Base-by-base conservation (phyloP, 257 asterid species). In the Thymus mandschuricus region DNA sequence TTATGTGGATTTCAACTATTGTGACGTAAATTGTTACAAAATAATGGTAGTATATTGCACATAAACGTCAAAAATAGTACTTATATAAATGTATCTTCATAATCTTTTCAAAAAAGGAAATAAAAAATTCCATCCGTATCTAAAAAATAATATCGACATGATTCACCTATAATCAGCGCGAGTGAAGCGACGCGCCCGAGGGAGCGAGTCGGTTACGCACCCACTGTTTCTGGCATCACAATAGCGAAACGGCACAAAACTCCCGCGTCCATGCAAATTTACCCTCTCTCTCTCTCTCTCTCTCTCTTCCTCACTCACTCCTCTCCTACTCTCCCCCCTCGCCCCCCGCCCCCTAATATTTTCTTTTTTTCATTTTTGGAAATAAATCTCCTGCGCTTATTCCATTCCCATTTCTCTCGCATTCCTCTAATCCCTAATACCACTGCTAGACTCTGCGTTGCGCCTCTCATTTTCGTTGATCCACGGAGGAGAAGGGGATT, bases 251-350 rank as follows among this genome's bases (percentile, higher is more conserved):
- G 84, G 80, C 85, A 78, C 86, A 75, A 70, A 76, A 79, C 86
- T 83, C 87, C 88, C 88, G 87, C 95, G 87, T 77, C 88, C 95
- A 88, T 88, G 95, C 95, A 86, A 73, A 78, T 64, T 33, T 21
- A 35, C 78, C 78, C 70, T 63, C 67, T 43, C 38, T 60, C 81
- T 29, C 40, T 1, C 35, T 50, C 11, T 15, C 33, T 49, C 45
- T 52, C 81, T 61, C 75, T 60, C 71, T 35, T 8, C 29, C 58
- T 52, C 76, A 46, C 81, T 46, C 78, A 51, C 82, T 72, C 74
- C 27, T 48, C 76, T 70, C 80, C 71, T 57, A 50, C 71, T 63
- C 76, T 57, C 74, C 64, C 66, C 52, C 11, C 11, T 51, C 15
- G 1, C 59, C 35, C 65, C 21, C 49, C 21, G 30, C 31, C 58